phyloP scores from a whole-genome alignment of 2,329 filamentous ascomycete genomes.

The Aspergillus nomiae region DNA sequence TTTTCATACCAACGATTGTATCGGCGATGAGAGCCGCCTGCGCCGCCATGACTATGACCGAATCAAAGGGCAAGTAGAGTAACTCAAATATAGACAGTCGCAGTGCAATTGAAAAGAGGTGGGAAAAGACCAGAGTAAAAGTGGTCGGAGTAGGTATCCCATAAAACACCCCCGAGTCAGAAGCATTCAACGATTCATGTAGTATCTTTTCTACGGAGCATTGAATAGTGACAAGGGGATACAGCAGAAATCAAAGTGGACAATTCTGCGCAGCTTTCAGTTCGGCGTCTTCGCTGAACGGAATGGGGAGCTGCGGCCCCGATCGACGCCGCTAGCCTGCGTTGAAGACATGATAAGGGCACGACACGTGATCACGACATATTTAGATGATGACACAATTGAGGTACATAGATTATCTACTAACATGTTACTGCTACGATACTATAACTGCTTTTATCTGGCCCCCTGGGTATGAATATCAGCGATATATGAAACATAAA shows the following conservation, averaged over 20 bases:
- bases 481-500: constrained; percentile 1
- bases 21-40: constrained; percentile 52
- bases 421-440: not conserved
- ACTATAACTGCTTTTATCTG: not conserved
- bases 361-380: constrained; percentile 21
- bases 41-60: constrained; percentile 40
- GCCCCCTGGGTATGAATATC: not conserved
- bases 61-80: constrained; percentile 1
- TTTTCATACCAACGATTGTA: constrained; percentile 58
- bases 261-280: constrained; percentile 7
- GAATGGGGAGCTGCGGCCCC: constrained; percentile 24
- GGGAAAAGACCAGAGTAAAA: not conserved
- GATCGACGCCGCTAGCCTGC: constrained; percentile 25
- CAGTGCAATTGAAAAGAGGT: not conserved
- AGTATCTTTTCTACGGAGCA: not conserved
- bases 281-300: constrained; percentile 21
- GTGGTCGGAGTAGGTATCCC: not conserved
- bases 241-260: not conserved
- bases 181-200: not conserved
- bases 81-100: constrained; percentile 1
- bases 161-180: not conserved
- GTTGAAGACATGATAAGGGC: constrained; percentile 21
- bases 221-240: not conserved
- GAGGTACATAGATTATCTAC: not conserved
- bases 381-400: not conserved